Conservation (phyloP, 179 eudicot species). For the Drosera spatulata region DNA sequence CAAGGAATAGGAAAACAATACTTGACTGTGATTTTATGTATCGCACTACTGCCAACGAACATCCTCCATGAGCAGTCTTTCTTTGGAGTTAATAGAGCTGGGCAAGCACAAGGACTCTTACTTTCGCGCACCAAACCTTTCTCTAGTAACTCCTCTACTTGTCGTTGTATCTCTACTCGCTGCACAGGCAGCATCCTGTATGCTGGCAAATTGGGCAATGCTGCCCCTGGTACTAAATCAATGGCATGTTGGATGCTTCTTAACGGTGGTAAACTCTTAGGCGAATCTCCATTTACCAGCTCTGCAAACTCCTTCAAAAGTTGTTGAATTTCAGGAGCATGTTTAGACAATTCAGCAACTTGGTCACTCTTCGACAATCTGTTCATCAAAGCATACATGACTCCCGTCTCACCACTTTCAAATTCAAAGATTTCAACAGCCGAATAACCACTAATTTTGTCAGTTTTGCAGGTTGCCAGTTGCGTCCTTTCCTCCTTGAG, state of each 20-base stretch:
- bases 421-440: neutral
- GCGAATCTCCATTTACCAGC: no score
- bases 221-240: neutral
- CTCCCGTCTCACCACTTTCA: no score
- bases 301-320: neutral
- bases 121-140: neutral
- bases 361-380: no score
- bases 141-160: no score
- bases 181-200: neutral
- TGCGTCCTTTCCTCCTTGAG: neutral
- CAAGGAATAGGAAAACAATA: no score
- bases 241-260: no score
- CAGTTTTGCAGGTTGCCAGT: neutral
- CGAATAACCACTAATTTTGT: neutral
- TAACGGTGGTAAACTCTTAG: no score
- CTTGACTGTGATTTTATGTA: no score
- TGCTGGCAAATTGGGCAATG: neutral
- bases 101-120: neutral
- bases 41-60: neutral
- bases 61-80: neutral
- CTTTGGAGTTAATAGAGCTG: neutral
- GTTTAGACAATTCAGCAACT: no score
- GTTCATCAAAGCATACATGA: no score
- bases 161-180: neutral
- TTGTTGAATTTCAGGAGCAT: neutral